Evolutionary conservation across 2,329 filamentous ascomycete genomes (phyloP).

Genomic region (Chlorencoelia australis): DNA sequence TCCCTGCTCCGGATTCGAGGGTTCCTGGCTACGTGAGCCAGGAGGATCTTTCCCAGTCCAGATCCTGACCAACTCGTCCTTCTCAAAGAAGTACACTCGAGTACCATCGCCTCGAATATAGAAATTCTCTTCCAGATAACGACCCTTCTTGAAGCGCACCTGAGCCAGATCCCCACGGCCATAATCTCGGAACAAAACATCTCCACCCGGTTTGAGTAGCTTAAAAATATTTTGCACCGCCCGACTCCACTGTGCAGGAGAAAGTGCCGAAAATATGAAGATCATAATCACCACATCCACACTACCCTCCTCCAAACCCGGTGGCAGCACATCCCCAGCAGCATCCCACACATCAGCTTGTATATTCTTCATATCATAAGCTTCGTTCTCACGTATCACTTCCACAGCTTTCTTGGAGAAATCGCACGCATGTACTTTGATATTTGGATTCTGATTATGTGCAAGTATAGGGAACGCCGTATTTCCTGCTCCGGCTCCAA

Average conservation of each 20-base stretch:
- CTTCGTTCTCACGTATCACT: conserved; percentile 72
- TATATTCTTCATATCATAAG: conserved; percentile 63
- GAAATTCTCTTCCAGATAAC: conserved; percentile 93
- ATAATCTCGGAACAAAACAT: conserved; percentile 93
- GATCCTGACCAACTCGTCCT: conserved; percentile 68
- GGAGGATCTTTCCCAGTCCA: conserved; percentile 47
- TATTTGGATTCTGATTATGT: conserved; percentile 68
- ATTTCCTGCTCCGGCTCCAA: conserved; percentile 92
- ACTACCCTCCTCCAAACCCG: conserved; percentile 63
- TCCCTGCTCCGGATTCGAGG: conserved; percentile 8
- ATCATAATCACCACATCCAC: conserved; percentile 92
- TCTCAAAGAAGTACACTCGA: conserved; percentile 93
- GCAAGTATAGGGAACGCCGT: conserved; percentile 86
- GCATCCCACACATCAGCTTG: conserved; percentile 94
- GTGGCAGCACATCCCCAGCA: conserved; percentile 61
- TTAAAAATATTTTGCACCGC: conserved; percentile 73
- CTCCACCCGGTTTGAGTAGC: conserved; percentile 83
- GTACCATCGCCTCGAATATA: conserved; percentile 94
- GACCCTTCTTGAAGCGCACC: conserved; percentile 91
- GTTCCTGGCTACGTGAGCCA: conserved; percentile 6
- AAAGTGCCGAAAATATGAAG: conserved; percentile 92
- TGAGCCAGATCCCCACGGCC: conserved; percentile 91
- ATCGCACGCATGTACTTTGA: conserved; percentile 89
- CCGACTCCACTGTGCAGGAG: conserved; percentile 72
- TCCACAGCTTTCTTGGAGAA: conserved; percentile 94